A percentile compares a stretch with the other conserved stretches of the same genome.
Conservation (phyloP, 306 rosid genomes). For the Dryas drummondii region DNA sequence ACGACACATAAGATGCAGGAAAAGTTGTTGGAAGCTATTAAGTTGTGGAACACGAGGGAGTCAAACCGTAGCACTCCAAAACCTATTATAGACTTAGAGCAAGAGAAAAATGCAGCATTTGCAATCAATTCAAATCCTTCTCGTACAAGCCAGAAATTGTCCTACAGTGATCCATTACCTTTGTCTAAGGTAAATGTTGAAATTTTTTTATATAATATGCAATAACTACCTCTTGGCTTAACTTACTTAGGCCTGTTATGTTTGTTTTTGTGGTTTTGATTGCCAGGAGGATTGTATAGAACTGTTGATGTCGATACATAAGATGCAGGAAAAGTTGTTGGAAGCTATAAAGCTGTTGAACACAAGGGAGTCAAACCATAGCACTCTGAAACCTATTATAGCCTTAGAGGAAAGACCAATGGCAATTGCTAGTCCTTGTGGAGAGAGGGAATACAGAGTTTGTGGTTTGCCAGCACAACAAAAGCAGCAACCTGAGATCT, state of each 20-base stretch:
- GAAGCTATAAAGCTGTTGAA: not conserved
- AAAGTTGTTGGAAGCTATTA: not conserved
- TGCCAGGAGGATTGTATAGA: slow-evolving; percentile 1
- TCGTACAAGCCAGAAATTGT: not conserved
- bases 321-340: slow-evolving; percentile 2
- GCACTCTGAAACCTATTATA: not conserved
- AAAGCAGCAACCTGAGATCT: not conserved
- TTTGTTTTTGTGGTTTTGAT: not conserved
- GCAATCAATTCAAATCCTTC: not conserved
- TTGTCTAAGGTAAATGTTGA: slow-evolving; percentile 14
- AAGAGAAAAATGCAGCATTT: slow-evolving; percentile 12
- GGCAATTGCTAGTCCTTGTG: not conserved
- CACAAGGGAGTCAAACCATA: not conserved
- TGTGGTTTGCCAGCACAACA: slow-evolving; percentile 4
- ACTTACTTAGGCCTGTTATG: not conserved
- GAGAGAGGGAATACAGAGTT: not conserved
- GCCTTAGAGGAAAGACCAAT: not conserved
- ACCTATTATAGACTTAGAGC: not conserved
- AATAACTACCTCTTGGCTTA: not conserved
- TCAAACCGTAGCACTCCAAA: slow-evolving; percentile 4
- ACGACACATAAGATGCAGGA: slow-evolving; percentile 2
- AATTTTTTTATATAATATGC: not conserved
- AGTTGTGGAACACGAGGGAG: not conserved
- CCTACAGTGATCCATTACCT: not conserved
- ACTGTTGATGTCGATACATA: slow-evolving; percentile 2